These are phyloP conservation scores for Beauveria pseudobassiana DNA, from an alignment of 2,329 filamentous ascomycete species.

Conservation along the genomic window DNA sequence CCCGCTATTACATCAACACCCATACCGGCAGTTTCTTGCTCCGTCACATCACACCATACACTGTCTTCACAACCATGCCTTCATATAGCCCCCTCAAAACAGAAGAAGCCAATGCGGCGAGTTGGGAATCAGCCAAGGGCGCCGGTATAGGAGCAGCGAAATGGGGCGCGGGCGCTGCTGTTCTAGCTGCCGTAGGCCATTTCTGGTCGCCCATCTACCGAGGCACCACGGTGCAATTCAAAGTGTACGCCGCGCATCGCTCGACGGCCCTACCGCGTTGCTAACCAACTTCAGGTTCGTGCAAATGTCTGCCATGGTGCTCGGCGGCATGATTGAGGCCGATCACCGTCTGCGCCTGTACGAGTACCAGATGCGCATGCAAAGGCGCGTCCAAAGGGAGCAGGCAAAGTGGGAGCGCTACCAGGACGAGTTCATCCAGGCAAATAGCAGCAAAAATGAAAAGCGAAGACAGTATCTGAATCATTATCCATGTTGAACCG, in stretches of 20 bases:
- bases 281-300: slow-evolving; percentile 50
- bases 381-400: slow-evolving; percentile 56
- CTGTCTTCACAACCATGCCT: slow-evolving; percentile 29
- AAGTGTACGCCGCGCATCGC: slow-evolving; percentile 49
- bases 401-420: slow-evolving; percentile 62
- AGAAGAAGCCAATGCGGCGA: slow-evolving; percentile 61
- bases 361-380: slow-evolving; percentile 56
- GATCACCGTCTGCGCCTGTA: slow-evolving; percentile 61
- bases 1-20: slow-evolving; percentile 1
- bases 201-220: slow-evolving; percentile 64
- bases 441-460: slow-evolving; percentile 5
- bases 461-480: slow-evolving; percentile 11
- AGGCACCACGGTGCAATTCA: slow-evolving; percentile 66
- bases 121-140: slow-evolving; percentile 63
- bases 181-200: slow-evolving; percentile 56
- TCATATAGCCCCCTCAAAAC: slow-evolving; percentile 52
- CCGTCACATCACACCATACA: background rate
- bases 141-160: slow-evolving; percentile 60
- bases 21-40: background rate
- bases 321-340: slow-evolving; percentile 70
- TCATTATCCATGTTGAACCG: background rate
- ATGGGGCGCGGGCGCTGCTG: slow-evolving; percentile 61
- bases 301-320: slow-evolving; percentile 80
- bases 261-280: background rate
- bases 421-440: slow-evolving; percentile 47